These are phyloP conservation scores for Rosa chinensis DNA, from an alignment of 306 rosid species.

Conservation along the genomic window DNA sequence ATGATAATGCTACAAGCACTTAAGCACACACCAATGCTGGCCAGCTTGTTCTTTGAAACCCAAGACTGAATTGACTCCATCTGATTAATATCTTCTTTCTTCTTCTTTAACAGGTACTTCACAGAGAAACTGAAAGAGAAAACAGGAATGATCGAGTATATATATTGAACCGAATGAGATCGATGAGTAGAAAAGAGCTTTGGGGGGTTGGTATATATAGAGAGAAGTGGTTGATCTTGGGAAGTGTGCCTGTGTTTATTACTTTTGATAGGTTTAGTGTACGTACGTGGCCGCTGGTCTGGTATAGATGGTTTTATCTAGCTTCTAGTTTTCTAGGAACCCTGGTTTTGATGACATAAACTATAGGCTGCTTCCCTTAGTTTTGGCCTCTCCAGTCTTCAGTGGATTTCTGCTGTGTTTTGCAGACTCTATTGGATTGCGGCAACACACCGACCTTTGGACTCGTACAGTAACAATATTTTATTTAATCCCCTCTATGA, in stretches of 20 bases:
- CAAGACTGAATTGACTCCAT: constrained; percentile 77
- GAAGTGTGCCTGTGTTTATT: constrained; percentile 6
- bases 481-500: not conserved
- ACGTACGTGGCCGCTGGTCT: constrained; percentile 47
- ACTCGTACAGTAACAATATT: not conserved
- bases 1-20: not conserved
- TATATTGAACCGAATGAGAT: not conserved
- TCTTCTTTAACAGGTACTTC: not conserved
- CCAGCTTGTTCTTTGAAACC: constrained; percentile 77
- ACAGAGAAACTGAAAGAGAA: not conserved
- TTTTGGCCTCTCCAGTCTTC: not conserved
- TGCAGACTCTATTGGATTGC: not conserved
- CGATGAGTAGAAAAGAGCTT: constrained; percentile 19
- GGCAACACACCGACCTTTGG: not conserved
- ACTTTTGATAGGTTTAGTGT: not conserved
- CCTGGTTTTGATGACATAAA: constrained; percentile 32
- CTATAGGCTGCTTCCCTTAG: constrained; percentile 40
- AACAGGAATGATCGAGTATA: not conserved
- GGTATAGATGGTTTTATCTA: constrained; percentile 8
- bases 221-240: constrained; percentile 11
- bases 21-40: constrained; percentile 57
- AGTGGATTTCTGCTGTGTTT: not conserved
- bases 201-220: constrained; percentile 37
- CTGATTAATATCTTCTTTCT: not conserved
- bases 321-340: constrained; percentile 24